These are phyloP conservation scores for Dacryopinax primogenitus DNA, from an alignment of 768 basidiomycete species.

Conservation along the genomic window DNA sequence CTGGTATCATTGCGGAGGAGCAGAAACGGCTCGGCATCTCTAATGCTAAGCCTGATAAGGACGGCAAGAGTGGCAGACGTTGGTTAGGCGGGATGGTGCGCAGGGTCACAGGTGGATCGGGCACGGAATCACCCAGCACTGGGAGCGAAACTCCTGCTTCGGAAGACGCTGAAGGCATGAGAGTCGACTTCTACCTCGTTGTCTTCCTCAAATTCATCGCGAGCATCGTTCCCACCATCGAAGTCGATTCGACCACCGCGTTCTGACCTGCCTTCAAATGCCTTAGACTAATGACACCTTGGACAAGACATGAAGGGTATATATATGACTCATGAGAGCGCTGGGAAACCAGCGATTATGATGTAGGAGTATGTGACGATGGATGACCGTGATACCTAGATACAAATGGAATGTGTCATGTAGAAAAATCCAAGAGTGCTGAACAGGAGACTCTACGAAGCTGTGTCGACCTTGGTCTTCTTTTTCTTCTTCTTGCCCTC, in stretches of 20 bases:
- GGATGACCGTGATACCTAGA: slow-evolving; percentile 8
- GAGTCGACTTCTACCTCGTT: slow-evolving; percentile 95
- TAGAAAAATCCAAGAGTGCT: slow-evolving; percentile 1
- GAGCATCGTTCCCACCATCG: slow-evolving; percentile 95
- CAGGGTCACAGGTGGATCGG: slow-evolving; percentile 48
- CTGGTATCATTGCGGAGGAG: slow-evolving; percentile 66
- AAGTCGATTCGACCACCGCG: slow-evolving; percentile 80
- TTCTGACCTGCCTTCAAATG: slow-evolving; percentile 20
- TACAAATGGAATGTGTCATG: not conserved
- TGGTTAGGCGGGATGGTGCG: slow-evolving; percentile 55
- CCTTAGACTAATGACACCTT: not conserved
- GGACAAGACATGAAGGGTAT: not conserved
- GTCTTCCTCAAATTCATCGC: slow-evolving; percentile 99
- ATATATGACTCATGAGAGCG: not conserved
- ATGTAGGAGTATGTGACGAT: slow-evolving; percentile 7
- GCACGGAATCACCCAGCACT: slow-evolving; percentile 36
- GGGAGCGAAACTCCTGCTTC: slow-evolving; percentile 26
- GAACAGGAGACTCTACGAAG: slow-evolving; percentile 4
- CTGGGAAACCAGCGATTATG: slow-evolving; percentile 2
- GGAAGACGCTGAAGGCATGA: slow-evolving; percentile 74
- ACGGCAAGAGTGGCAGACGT: slow-evolving; percentile 53
- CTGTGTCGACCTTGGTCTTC: not conserved
- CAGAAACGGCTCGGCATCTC: slow-evolving; percentile 39
- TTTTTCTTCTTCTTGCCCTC: slow-evolving; percentile 5
- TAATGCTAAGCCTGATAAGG: slow-evolving; percentile 34